These are phyloP conservation scores for Tricholoma flavovirens DNA, from an alignment of 768 basidiomycete species.

Conservation along the genomic window DNA sequence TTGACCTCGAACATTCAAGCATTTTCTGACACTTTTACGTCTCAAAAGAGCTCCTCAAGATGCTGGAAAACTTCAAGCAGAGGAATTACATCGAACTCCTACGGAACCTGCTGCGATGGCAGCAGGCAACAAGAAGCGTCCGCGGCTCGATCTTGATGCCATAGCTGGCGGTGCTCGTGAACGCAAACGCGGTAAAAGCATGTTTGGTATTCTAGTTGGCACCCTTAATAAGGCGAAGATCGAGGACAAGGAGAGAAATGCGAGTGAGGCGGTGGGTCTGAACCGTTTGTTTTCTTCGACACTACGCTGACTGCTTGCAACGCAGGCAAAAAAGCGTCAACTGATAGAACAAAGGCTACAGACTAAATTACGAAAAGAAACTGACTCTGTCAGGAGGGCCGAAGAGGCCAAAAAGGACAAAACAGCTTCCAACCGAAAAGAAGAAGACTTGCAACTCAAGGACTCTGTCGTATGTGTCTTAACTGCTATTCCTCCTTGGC, in stretches of 20 bases:
- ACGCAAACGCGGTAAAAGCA: constrained; percentile 80
- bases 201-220: constrained; percentile 80
- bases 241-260: constrained; percentile 78
- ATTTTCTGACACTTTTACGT: background rate
- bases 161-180: constrained; percentile 44
- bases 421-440: constrained; percentile 65
- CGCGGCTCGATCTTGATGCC: constrained; percentile 59
- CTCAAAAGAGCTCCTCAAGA: constrained; percentile 22
- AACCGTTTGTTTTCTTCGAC: constrained; percentile 1
- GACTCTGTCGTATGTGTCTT: constrained; percentile 64
- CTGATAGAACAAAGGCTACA: constrained; percentile 81
- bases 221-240: constrained; percentile 85
- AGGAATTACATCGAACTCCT: constrained; percentile 30
- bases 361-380: constrained; percentile 78
- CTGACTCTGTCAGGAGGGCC: constrained; percentile 77
- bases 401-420: constrained; percentile 87
- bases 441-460: constrained; percentile 77
- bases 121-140: constrained; percentile 53
- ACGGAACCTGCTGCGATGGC: constrained; percentile 43
- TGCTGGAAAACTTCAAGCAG: constrained; percentile 21
- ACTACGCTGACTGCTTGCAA: background rate
- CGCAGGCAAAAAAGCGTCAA: constrained; percentile 78
- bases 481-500: background rate
- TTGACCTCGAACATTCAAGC: background rate
- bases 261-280: constrained; percentile 71